Evolutionary conservation across 179 eudicot genomes (phyloP), one percentile per base, ranked within the genome.

Genomic region (Drosera spatulata): DNA sequence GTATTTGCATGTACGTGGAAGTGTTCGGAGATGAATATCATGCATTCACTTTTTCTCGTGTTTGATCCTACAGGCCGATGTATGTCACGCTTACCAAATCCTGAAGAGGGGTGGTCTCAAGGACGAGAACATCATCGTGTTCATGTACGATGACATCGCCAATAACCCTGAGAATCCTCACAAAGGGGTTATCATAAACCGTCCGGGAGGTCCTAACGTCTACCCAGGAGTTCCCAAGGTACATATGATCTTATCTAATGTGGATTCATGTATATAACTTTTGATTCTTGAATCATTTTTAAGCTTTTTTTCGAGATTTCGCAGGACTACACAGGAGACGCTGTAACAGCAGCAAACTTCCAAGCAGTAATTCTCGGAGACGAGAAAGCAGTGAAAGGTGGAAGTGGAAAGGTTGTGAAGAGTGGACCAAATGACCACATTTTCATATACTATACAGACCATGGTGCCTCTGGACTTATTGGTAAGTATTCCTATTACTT

Each of bases 151-250:
- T 22, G 33, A 22, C 33, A 22, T 22, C 33, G 96, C 98, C 15
- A 13, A 69, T 53, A 62, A 79, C 39, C 66, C 61, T 47, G 86
- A 85, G 59, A 88, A 88, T 55, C 98, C 98, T 3, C 79, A 74
- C 51, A 83, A 80, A 43, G 97, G 97, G 39, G 66, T 74, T 38
- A 82, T 90, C 55, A 87, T 90, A 37, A 90, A 90, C 55, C 74
- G 68, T 48, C 96, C 98, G 14, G 61, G 69, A 39, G 98, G 98
- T 42, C 59, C 47, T 6, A 86, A 91, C 63, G 96, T 91, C 38
- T 91, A 91, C 61, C 66, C 73, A 39, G 98, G 95, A 65, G 95
- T 91, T 57, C 98, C 98, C 6, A 91, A 88, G 98, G 98, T 91
- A 39, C 33, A 22, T 22, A 22, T 5, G 47, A 41, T 12, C 9